Conservation (phyloP, 169 alveolate species). For the Fabrea salina region DNA sequence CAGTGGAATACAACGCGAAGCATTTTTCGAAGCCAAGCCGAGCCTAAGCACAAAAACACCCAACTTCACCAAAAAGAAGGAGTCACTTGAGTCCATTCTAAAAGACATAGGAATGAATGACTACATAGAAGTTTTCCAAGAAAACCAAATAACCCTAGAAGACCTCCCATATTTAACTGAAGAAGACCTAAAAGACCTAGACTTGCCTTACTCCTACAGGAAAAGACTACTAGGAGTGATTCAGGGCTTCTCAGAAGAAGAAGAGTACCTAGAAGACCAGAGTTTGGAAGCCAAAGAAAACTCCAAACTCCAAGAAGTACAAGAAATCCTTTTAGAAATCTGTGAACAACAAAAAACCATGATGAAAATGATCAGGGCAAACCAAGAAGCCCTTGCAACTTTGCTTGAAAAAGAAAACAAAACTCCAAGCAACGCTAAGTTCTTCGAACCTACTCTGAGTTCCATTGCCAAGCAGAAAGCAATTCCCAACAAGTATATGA, state of each 20-base stretch:
- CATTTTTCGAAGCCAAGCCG: background rate
- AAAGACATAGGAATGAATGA: background rate
- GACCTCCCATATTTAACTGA: constrained; percentile 10
- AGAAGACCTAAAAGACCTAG: constrained; percentile 8
- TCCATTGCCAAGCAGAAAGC: constrained; percentile 18
- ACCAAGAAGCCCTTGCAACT: background rate
- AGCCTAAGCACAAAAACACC: background rate
- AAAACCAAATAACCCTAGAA: constrained; percentile 21
- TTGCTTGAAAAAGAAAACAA: background rate
- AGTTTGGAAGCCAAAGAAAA: background rate
- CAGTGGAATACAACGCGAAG: no score
- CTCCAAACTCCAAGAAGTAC: background rate
- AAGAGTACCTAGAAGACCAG: background rate
- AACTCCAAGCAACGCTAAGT: background rate
- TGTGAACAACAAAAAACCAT: background rate
- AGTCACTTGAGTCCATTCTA: background rate
- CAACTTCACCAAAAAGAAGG: background rate
- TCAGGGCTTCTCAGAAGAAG: background rate
- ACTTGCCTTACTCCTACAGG: constrained; percentile 9
- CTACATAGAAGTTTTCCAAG: background rate
- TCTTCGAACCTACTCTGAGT: constrained; percentile 27
- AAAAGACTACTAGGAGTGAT: background rate
- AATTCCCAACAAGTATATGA: constrained; percentile 26
- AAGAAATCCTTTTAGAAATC: background rate
- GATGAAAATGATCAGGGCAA: constrained; percentile 1